Evolutionary conservation across 2,329 filamentous ascomycete species (phyloP), one percentile per base, ranked within the genome.

Genomic region (Penicillium sp.): DNA sequence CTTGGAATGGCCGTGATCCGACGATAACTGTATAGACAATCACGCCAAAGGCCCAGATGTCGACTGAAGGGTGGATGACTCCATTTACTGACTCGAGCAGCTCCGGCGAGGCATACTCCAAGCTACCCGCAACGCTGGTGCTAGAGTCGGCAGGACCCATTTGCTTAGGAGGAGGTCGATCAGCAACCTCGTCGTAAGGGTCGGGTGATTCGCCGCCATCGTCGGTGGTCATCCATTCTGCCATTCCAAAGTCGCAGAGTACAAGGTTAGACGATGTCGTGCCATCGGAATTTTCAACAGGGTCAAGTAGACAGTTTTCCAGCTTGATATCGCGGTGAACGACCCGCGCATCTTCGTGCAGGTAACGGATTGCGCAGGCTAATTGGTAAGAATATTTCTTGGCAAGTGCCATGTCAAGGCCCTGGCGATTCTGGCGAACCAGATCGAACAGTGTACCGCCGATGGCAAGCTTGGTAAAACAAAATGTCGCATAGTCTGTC

Each of bases 291-390:
- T 79, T 75, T 5, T 76, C 76, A 17, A 82, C 76, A 63, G 84
- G 82, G 65, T 88, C 85, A 38, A 89, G 68, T 2, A 90, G 81
- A 64, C 86, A 88, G 64, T 90, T 90, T 69, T 90, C 87, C 25
- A 89, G 81, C 71, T 90, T 90, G 69, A 90, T 83, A 70, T 90
- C 87, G 50, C 87, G 81, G 69, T 90, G 87, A 25, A 88, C 86
- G 28, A 89, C 82, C 31, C 83, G 82, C 25, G 87, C 84, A 68
- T 90, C 87, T 70, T 89, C 84, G 69, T 90, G 87, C 8, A 90
- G 76, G 69, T 89, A 90, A 55, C 87, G 82, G 47, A 90, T 74
- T 3, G 87, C 87, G 38, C 82, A 84, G 1, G 86, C 86, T 10
- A 90, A 77, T 68, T 90, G 86, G 66, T 84, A 87, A 0, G 82